Evolutionary conservation across 495 filamentous ascomycete genomes (phyloP), one percentile per base, ranked within the genome.

Genomic region (Penicillium pulvis): DNA sequence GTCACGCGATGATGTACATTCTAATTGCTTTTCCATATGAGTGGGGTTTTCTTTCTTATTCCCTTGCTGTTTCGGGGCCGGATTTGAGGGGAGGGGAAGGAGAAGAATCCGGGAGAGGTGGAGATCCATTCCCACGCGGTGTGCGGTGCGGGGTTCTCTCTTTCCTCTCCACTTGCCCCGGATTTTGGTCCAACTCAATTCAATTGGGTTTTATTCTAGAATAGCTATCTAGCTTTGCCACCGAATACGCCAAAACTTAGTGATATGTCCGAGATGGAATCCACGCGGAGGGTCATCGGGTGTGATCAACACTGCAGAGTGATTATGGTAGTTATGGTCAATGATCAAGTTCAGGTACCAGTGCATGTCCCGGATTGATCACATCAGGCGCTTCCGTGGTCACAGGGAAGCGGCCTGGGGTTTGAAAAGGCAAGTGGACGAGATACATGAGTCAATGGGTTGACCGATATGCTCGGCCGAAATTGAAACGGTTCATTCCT

Each of bases 101-200:
- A 60, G 58, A 60, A 60, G 30, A 56, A 56, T 60, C 53, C 58
- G 53, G 39, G 41, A 47, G 52, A 60, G 58, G 53, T 39, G 19
- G 45, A 31, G 39, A 20, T 46, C 57, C 50, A 42, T 30, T 45
- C 31, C 39, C 53, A 28, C 42, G 41, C 41, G 41, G 26, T 35
- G 48, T 39, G 24, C 46, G 46, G 45, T 26, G 23, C 20, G 24
- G 46, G 19, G 17, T 19, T 47, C 10, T 12, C n/a, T 44, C 44
- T 4, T 16, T 2, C 28, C 51, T 53, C 53, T 30, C 44, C 54
- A 28, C 42, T 49, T 28, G 19, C 54, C 54, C 44, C 54, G 19
- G 44, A 56, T 56, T 42, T 31, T 48, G 30, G n/a, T 19, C 42
- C 4, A n/a, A 2, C n/a, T 19, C 8, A 23, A 23, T 19, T 46